Evolutionary conservation across 495 filamentous ascomycete species (phyloP), one percentile per base, ranked within the genome.

Genomic region (Podospora pseudopauciseta): DNA sequence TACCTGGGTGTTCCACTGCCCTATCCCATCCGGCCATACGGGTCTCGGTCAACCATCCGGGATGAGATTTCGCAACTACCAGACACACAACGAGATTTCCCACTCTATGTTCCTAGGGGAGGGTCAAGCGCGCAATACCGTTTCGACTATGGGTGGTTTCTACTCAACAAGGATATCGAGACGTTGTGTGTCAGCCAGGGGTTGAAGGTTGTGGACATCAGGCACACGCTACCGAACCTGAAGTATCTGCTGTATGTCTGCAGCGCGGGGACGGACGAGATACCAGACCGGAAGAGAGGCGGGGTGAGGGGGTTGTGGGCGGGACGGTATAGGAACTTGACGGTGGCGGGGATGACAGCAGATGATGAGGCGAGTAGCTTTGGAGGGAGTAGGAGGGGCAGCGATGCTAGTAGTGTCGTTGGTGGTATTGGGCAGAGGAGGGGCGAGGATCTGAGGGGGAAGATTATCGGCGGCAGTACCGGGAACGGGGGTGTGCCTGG

Each of bases 111-210:
- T 44, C 77, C 78, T 11, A 90, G 91, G 67, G 88, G 89, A 19
- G 81, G 82, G 16, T 81, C 78, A 1, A 88, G 87, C 15, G 88
- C 93, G 3, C 85, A 89, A 32, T 97, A 91, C 73, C 87, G 94
- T 11, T 97, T 97, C 74, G 94, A 97, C 70, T 99, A 98, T 80
- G 95, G 84, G 5, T 93, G 97, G 70, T 99, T 98, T 71, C 79
- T 98, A 13, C 82, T 99, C 4, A 97, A 98, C 78, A 94, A 97
- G 74, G 84, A 97, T 72, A 92, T 99, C 59, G 94, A 99, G 79
- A 84, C 91, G 55, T 82, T 99, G 32, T 91, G 93, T 69, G 86
- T 83, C 66, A 82, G 85, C n/a, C 86, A 90, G 66, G 91, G 90
- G 0, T 76, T 97, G 2, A 86, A 88, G 58, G 86, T 93, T 11